Evolutionary conservation across 139 green algal species (phyloP).

Genomic region (Nannochloris sp.): DNA sequence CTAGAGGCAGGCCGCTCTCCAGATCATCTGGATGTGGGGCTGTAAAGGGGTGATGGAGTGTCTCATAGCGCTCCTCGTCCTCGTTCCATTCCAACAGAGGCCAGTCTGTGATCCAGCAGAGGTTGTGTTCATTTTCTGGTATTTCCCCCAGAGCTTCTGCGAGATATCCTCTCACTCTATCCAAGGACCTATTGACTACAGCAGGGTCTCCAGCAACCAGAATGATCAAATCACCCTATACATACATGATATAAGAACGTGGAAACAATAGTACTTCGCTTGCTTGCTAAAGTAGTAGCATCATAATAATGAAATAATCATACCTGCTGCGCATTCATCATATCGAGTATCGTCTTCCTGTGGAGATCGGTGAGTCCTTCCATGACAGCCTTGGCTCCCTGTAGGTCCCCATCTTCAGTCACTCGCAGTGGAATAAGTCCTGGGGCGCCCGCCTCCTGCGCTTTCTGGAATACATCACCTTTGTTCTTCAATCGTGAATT

Average conservation of each 20-base stretch:
- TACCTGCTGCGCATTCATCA: constrained; percentile 7
- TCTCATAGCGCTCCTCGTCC: constrained; percentile 59
- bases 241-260: too few relatives aligned
- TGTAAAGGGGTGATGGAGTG: constrained; percentile 97
- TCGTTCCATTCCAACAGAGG: constrained; percentile 95
- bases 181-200: constrained; percentile 66
- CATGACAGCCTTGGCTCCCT: constrained; percentile 69
- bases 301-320: too few relatives aligned
- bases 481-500: constrained; percentile 78
- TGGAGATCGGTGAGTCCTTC: constrained; percentile 59
- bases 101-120: constrained; percentile 95
- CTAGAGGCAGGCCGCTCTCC: constrained; percentile 18
- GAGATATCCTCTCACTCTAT: constrained; percentile 79
- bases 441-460: constrained; percentile 17
- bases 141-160: constrained; percentile 57
- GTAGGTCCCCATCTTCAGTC: constrained; percentile 43
- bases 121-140: constrained; percentile 39
- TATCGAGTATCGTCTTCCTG: constrained; percentile 24
- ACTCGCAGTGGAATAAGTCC: constrained; percentile 72
- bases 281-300: too few relatives aligned
- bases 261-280: too few relatives aligned
- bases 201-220: constrained; percentile 59
- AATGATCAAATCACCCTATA: constrained; percentile 74
- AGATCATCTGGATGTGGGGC: constrained; percentile 71
- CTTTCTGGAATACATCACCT: constrained; percentile 57